Conservation (phyloP, 2,329 filamentous ascomycete species). For the Tolypocladium pustulatum region DNA sequence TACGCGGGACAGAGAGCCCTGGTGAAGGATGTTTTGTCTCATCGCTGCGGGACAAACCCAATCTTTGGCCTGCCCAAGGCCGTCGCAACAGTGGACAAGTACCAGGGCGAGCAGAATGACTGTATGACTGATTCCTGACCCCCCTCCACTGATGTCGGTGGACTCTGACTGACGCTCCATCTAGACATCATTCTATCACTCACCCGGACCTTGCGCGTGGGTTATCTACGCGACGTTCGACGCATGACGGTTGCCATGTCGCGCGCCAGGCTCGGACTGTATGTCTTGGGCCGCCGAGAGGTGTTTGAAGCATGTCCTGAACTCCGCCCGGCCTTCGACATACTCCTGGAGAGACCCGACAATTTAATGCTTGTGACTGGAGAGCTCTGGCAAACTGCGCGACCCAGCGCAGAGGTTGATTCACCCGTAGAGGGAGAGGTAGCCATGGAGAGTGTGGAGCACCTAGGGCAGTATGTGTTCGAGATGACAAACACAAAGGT, state of each 20-base stretch:
- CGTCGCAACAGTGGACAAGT: conserved; percentile 95
- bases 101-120: conserved; percentile 98
- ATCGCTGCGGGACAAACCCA: conserved; percentile 72
- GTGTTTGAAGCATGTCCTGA: conserved; percentile 88
- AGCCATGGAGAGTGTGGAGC: conserved; percentile 83
- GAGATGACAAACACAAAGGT: conserved; percentile 74
- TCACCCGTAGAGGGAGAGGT: conserved; percentile 43
- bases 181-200: conserved; percentile 87
- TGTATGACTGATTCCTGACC: conserved; percentile 48
- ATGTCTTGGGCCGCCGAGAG: conserved; percentile 77
- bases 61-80: conserved; percentile 84
- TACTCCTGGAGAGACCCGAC: conserved; percentile 66
- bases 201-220: conserved; percentile 77
- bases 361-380: conserved; percentile 73
- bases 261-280: conserved; percentile 81
- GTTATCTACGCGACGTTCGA: conserved; percentile 87
- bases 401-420: conserved; percentile 33
- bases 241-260: conserved; percentile 91
- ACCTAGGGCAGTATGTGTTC: conserved; percentile 90
- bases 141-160: conserved; percentile 6
- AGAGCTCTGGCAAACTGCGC: conserved; percentile 69
- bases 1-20: conserved; percentile 88
- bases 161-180: conserved; percentile 12
- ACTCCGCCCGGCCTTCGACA: conserved; percentile 74
- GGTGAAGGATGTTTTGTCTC: conserved; percentile 74